Base-by-base conservation (phyloP, 495 filamentous ascomycete genomes). In the Hypoxylon subgilvum region DNA sequence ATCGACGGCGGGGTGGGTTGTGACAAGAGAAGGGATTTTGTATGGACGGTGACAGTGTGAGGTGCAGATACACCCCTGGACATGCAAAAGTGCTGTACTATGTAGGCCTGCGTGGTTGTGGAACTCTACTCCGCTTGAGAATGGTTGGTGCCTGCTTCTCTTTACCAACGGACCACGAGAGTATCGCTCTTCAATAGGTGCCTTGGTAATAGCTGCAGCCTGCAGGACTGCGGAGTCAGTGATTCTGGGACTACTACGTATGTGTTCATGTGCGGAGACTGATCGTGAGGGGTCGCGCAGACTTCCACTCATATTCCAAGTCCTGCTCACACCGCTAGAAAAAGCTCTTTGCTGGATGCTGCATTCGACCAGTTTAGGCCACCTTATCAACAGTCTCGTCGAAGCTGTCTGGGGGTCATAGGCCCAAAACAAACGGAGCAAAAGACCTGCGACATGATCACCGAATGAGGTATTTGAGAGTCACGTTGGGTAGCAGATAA, bases 251-350 rank as follows among this genome's bases (percentile, higher is more conserved):
- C 40, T 64, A 64, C 61, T 42, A 49, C 47, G 44, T 53, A 57
- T 44, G 38, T 44, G 35, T 40, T 39, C 27, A 53, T 32, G 42
- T 64, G 61, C 61, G 61, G 61, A 64, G 61, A 54, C 54, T 38
- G 48, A 55, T 59, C 44, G 54, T 58, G 61, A 64, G 54, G 61
- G 61, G 61, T 49, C 35, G 49, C 12, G 39, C 40, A 38, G 28
- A 27, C 50, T 54, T 45, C 54, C 54, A 58, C 54, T 51, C 30
- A 55, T 36, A 57, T 59, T 50, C 44, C 43, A 35, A 51, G 43
- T 16, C 21, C 32, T 64, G 32, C 45, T 41, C 61, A 64, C 61
- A 64, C 61, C 61, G 61, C 61, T 55, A 64, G 61, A 64, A 58
- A n/a, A 25, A 31, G 49, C 22, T 50, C 27, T 46, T 13, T 16